Conservation (phyloP, 352 stramenopile species). For the Pythium rishiriense region DNA sequence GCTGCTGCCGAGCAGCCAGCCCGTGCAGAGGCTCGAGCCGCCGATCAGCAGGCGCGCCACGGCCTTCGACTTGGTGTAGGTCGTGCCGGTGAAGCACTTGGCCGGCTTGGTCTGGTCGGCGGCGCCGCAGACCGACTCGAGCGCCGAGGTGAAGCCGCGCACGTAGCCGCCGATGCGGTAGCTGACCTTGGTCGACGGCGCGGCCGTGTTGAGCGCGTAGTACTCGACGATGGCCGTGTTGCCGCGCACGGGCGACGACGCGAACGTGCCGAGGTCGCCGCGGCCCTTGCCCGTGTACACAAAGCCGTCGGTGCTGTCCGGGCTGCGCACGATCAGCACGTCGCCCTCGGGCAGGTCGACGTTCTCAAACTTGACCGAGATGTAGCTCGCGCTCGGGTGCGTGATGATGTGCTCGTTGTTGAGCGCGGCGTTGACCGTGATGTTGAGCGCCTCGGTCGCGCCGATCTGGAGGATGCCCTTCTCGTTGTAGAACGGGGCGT, state of each 20-base stretch:
- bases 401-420: constrained; percentile 22
- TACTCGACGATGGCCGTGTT: constrained; percentile 22
- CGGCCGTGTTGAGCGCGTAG: constrained; percentile 12
- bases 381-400: constrained; percentile 52
- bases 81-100: constrained; percentile 30
- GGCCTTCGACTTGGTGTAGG: constrained; percentile 26
- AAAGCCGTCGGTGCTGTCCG: constrained; percentile 26
- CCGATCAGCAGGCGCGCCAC: constrained; percentile 36
- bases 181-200: constrained; percentile 5
- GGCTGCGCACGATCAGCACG: constrained; percentile 46
- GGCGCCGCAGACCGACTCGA: constrained; percentile 32
- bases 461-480: constrained; percentile 43
- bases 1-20: constrained; percentile 32
- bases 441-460: constrained; percentile 28
- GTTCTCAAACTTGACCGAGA: constrained; percentile 50
- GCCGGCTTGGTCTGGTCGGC: constrained; percentile 32
- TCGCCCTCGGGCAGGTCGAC: constrained; percentile 58
- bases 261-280: constrained; percentile 24
- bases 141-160: constrained; percentile 5
- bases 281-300: constrained; percentile 24
- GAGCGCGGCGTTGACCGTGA: constrained; percentile 1
- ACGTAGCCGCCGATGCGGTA: constrained; percentile 28
- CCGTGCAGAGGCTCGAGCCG: constrained; percentile 31
- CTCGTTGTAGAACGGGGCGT: constrained; percentile 28
- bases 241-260: constrained; percentile 18